A percentile compares a stretch with the other conserved stretches of the same genome.
phyloP scores from a whole-genome alignment of 2,329 filamentous ascomycete genomes.

The Fusarium camptoceras region DNA sequence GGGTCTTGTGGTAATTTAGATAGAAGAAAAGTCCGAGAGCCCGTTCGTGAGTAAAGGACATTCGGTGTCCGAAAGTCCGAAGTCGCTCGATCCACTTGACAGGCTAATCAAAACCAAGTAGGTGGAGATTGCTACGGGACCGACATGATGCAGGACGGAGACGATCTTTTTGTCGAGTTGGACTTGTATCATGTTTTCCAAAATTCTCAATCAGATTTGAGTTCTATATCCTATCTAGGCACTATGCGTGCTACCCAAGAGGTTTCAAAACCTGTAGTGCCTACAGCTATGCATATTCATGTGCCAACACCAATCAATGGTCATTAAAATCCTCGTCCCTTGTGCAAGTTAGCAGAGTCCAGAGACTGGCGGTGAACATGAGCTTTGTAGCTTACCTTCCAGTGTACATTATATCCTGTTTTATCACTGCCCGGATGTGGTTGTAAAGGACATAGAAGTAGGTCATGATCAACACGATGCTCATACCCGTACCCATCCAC shows the following conservation, averaged over 20 bases:
- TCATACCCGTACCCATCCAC: constrained; percentile 12
- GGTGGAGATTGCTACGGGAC: constrained; percentile 4
- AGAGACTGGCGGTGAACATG: not conserved
- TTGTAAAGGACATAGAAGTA: constrained; percentile 10
- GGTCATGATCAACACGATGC: constrained; percentile 3
- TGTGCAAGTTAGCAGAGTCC: not conserved
- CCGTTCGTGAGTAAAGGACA: constrained; percentile 7
- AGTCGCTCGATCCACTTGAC: constrained; percentile 33
- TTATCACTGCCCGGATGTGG: not conserved
- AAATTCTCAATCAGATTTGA: not conserved
- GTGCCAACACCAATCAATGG: not conserved
- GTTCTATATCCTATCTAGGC: not conserved
- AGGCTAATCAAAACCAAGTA: not conserved
- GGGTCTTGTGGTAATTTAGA: not conserved
- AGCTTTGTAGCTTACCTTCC: constrained; percentile 2
- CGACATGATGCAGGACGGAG: not conserved
- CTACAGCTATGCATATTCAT: not conserved
- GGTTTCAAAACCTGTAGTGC: not conserved
- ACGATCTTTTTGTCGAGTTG: constrained; percentile 12
- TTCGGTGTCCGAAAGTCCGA: constrained; percentile 41
- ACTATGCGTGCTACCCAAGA: not conserved
- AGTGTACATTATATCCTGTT: constrained; percentile 14
- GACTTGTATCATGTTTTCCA: not conserved
- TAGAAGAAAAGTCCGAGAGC: constrained; percentile 24
- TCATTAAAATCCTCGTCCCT: constrained; percentile 12